Base-by-base conservation (phyloP, 371 early-diverging fungal species). In the Conidiobolus incongruus region DNA sequence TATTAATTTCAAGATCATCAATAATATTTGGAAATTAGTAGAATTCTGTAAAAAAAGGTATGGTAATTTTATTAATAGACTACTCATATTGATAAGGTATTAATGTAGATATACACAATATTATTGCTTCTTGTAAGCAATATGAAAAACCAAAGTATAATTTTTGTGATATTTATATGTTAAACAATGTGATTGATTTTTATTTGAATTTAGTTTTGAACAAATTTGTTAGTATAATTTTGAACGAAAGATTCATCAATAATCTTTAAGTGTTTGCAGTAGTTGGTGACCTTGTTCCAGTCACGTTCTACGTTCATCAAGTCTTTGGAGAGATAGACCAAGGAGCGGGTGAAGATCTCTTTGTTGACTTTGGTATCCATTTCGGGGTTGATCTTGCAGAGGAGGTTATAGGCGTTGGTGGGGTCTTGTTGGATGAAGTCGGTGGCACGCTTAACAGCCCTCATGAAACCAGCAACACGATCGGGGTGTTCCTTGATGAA, bases 211-310 rank as follows among this genome's bases (percentile, higher is more conserved):
- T n/a, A n/a, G n/a, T n/a, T n/a, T n/a, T n/a, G 35, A 6, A 66
- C 48, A 49, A 61, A 69, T 21, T 68, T 63, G 52, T 75, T 75
- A 33, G 75, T 69, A 55, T 57, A 54, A 53, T 75, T 75, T 49
- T 70, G 72, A 6, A 54, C 58, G 49, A 75, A 75, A 4, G 7
- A 22, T 34, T 57, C 57, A 22, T 65, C 62, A 19, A 72, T 65
- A 38, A 72, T 65, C 8, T 50, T 63, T 23, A 75, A 58, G 39
- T 65, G 65, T 57, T 69, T 70, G 60, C 62, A 61, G 52, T 69
- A 72, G 40, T 60, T 63, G 48, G 72, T 70, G 24, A 75, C 75
- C 60, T 75, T 75, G 55, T 62, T 62, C 75, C 75, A 71, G 52
- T 72, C 72, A 17, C 75, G 65, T 42, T 65, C 61, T 1, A 75